Conservation (phyloP, 2,329 filamentous ascomycete species). For the Lasiodiplodia gonubiensis region DNA sequence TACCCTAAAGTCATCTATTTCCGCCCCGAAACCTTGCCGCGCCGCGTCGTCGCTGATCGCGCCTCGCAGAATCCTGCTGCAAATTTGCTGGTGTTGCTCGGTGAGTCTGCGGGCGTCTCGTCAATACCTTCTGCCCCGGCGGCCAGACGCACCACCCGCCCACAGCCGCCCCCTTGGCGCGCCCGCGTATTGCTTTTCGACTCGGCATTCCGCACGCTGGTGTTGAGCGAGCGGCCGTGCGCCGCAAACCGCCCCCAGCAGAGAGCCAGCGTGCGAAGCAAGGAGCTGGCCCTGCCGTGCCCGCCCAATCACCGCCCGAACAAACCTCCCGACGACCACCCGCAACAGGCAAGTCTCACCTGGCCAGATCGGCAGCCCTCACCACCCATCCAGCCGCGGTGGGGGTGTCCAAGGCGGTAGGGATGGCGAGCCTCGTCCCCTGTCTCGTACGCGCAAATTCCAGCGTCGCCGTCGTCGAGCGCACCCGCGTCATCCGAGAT, state of each 20-base stretch:
- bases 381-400: slow-evolving; percentile 16
- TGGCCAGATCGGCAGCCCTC: slow-evolving; percentile 18
- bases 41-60: slow-evolving; percentile 26
- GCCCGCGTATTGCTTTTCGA: slow-evolving; percentile 21
- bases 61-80: slow-evolving; percentile 28
- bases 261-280: slow-evolving; percentile 4
- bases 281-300: slow-evolving; percentile 19
- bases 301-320: slow-evolving; percentile 8
- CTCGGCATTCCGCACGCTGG: slow-evolving; percentile 25
- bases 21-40: slow-evolving; percentile 27
- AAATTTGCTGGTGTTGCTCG: slow-evolving; percentile 27
- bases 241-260: neutral
- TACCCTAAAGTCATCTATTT: slow-evolving; percentile 27
- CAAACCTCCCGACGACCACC: slow-evolving; percentile 17
- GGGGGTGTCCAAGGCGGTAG: slow-evolving; percentile 4
- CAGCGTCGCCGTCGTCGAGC: slow-evolving; percentile 10
- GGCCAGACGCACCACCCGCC: slow-evolving; percentile 24
- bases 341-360: slow-evolving; percentile 24
- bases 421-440: slow-evolving; percentile 27
- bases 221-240: slow-evolving; percentile 23
- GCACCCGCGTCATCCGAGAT: slow-evolving; percentile 26
- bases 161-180: slow-evolving; percentile 23
- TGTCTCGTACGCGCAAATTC: slow-evolving; percentile 24
- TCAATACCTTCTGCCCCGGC: slow-evolving; percentile 15
- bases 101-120: slow-evolving; percentile 24